phyloP scores from a whole-genome alignment of 2,329 filamentous ascomycete species.

The Cladosporium velox region DNA sequence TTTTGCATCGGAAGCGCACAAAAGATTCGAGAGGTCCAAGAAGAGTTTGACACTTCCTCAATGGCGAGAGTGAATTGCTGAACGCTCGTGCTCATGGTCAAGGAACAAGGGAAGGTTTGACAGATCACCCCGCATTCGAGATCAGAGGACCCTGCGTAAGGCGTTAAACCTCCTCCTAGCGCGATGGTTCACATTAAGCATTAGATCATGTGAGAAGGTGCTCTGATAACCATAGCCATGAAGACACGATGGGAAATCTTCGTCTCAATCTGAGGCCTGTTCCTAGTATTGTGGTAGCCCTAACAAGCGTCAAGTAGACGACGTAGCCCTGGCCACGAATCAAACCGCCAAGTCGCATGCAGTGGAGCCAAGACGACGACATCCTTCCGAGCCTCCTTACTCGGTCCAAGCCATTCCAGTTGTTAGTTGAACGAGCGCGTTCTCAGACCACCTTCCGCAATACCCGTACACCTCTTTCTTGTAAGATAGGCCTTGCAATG shows the following conservation, averaged over 20 bases:
- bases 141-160: not conserved
- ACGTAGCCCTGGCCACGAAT: not conserved
- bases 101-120: no score
- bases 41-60: no score
- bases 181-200: no score
- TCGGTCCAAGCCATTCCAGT: constrained; percentile 14
- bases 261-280: no score
- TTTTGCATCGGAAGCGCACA: no score
- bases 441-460: constrained; percentile 3
- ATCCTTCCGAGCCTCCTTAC: constrained; percentile 14
- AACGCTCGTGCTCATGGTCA: not conserved
- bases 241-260: no score
- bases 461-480: not conserved
- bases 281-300: not conserved
- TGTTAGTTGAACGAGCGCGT: constrained; percentile 4
- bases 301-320: not conserved
- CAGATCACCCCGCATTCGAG: not conserved
- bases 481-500: not conserved
- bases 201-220: not conserved
- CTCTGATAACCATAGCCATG: no score
- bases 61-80: not conserved
- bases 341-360: constrained; percentile 7
- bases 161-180: no score
- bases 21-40: no score
- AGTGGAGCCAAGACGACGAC: constrained; percentile 17